phyloP scores from a whole-genome alignment of 2,329 filamentous ascomycete genomes.

The Zalaria sp. region DNA sequence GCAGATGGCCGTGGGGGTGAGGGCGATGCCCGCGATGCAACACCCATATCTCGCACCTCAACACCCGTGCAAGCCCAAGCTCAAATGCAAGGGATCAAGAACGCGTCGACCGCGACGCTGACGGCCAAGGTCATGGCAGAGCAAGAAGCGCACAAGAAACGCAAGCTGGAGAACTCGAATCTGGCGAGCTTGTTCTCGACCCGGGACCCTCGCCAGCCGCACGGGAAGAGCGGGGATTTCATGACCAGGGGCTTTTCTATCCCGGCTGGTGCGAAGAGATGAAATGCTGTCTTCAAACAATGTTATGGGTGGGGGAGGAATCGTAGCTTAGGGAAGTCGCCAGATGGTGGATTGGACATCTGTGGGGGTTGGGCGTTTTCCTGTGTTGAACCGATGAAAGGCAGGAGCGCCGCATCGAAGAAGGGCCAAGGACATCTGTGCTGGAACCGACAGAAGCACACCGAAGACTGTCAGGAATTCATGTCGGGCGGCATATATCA shows the following conservation, averaged over 20 bases:
- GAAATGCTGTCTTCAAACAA: too few relatives aligned
- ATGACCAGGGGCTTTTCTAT: slow-evolving; percentile 35
- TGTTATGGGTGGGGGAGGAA: too few relatives aligned
- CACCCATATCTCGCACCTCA: slow-evolving; percentile 1
- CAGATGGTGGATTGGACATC: too few relatives aligned
- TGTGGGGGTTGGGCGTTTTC: too few relatives aligned
- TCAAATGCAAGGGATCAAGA: slow-evolving; percentile 59
- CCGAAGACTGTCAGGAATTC: too few relatives aligned
- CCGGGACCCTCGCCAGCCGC: slow-evolving; percentile 19
- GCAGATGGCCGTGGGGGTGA: slow-evolving; percentile 1
- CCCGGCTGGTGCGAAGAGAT: slow-evolving; percentile 9
- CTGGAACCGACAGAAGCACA: too few relatives aligned
- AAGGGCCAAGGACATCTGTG: too few relatives aligned
- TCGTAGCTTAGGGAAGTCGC: too few relatives aligned
- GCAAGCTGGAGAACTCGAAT: slow-evolving; percentile 48
- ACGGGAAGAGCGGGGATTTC: slow-evolving; percentile 31
- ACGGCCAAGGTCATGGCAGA: slow-evolving; percentile 80
- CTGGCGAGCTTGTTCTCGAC: slow-evolving; percentile 33
- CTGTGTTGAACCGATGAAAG: too few relatives aligned
- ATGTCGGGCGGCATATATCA: too few relatives aligned
- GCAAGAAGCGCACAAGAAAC: slow-evolving; percentile 69
- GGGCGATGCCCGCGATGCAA: not conserved
- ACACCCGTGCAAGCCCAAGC: slow-evolving; percentile 15
- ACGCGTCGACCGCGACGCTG: slow-evolving; percentile 68
- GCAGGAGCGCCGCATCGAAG: too few relatives aligned